Evolutionary conservation across 106 monocot species (phyloP).

Genomic region (Amphibolis antarctica): DNA sequence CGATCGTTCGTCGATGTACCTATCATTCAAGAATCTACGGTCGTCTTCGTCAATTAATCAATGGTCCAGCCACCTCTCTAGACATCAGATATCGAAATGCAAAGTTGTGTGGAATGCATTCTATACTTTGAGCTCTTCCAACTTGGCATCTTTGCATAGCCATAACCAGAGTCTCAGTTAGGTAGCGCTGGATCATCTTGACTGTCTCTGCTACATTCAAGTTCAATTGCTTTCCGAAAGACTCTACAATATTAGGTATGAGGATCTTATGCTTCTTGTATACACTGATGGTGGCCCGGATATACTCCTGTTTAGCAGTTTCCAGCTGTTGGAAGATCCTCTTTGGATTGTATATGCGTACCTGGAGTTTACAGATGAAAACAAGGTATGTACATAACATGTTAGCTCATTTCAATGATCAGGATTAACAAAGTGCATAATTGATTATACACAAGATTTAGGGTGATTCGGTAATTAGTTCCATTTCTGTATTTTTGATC

Average conservation of each 20-base stretch:
- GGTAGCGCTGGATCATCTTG: conserved; percentile 19
- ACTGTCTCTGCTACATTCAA: conserved; percentile 4
- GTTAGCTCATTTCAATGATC: not conserved
- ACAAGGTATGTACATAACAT: not conserved
- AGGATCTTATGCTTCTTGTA: conserved; percentile 21
- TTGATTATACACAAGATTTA: not conserved
- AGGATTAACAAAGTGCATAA: not conserved
- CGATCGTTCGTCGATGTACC: not conserved
- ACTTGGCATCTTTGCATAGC: conserved; percentile 21
- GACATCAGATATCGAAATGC: conserved; percentile 21
- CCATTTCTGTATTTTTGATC: too few species aligned
- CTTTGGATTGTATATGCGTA: conserved; percentile 21
- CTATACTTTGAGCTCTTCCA: conserved; percentile 14
- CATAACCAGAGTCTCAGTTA: conserved; percentile 16
- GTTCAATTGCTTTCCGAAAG: conserved; percentile 15
- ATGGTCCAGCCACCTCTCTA: conserved; percentile 8
- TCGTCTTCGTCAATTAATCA: conserved; percentile 2
- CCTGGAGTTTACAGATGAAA: conserved; percentile 6
- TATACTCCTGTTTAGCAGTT: conserved; percentile 22
- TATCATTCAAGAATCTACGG: not conserved
- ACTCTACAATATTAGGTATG: conserved; percentile 21
- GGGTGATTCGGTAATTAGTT: not conserved
- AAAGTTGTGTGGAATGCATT: conserved; percentile 23
- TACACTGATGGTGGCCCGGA: conserved; percentile 17
- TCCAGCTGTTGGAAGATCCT: conserved; percentile 21